phyloP scores from a whole-genome alignment of 371 early-diverging fungal genomes.

The Mucor saturninus region DNA sequence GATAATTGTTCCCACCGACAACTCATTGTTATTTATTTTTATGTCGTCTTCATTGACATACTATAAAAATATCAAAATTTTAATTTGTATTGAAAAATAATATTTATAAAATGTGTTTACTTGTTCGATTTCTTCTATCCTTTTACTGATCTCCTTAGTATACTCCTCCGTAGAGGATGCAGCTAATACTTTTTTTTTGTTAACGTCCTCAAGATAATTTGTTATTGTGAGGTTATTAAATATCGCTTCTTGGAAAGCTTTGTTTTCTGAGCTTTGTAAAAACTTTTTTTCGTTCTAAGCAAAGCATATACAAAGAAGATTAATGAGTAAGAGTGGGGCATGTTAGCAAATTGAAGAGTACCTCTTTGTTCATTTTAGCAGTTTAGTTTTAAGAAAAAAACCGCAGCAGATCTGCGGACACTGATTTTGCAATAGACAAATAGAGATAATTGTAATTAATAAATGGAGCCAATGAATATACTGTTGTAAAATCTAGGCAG shows the following conservation, averaged over 20 bases:
- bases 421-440: no score
- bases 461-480: no score
- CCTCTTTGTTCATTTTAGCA: constrained; percentile 13
- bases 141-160: constrained; percentile 10
- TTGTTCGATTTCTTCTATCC: constrained; percentile 8
- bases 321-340: background rate
- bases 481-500: no score
- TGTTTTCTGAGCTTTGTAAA: constrained; percentile 12
- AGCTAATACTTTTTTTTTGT: no score
- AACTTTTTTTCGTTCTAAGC: constrained; percentile 3
- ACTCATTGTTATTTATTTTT: constrained; percentile 11
- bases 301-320: background rate
- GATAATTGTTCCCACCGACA: constrained; percentile 20
- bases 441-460: no score
- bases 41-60: constrained; percentile 10
- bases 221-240: constrained; percentile 6
- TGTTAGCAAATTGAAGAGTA: constrained; percentile 8
- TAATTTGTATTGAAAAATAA: constrained; percentile 17
- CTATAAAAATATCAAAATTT: constrained; percentile 15
- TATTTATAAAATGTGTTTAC: constrained; percentile 13
- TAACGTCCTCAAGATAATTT: constrained; percentile 9
- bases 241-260: constrained; percentile 8
- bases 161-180: no score
- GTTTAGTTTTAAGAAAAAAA: no score
- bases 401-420: no score